These are phyloP conservation scores for Hypoxylon trugodes DNA, from an alignment of 495 filamentous ascomycete species.

Conservation along the genomic window DNA sequence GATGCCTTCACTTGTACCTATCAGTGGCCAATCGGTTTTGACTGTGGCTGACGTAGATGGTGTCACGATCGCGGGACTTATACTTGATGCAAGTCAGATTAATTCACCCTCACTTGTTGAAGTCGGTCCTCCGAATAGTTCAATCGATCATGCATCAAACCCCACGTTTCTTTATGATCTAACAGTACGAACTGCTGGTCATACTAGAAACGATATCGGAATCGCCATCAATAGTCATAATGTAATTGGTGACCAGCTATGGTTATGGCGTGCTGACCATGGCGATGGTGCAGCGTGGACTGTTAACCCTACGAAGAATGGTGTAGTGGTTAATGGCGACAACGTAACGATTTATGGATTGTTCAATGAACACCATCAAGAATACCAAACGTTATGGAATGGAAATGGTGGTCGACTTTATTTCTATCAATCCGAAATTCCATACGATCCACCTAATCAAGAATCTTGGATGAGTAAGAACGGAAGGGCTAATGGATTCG, in stretches of 20 bases:
- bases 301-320: conserved; percentile 42
- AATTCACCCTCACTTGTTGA: conserved; percentile 39
- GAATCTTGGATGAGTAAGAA: conserved; percentile 39
- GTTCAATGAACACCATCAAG: conserved; percentile 46
- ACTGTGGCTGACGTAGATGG: conserved; percentile 41
- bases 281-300: conserved; percentile 42
- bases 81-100: conserved; percentile 39
- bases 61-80: conserved; percentile 44
- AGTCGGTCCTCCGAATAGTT: conserved; percentile 35
- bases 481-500: conserved; percentile 39
- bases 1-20: conserved; percentile 41
- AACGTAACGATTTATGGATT: conserved; percentile 45
- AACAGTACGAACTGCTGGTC: conserved; percentile 41
- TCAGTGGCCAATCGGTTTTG: conserved; percentile 28
- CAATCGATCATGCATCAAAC: conserved; percentile 26
- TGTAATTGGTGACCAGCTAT: conserved; percentile 44
- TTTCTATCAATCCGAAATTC: conserved; percentile 47
- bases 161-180: conserved; percentile 46
- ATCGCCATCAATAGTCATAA: conserved; percentile 44
- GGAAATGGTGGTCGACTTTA: conserved; percentile 44
- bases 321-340: conserved; percentile 43
- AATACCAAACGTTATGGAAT: conserved; percentile 46
- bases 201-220: conserved; percentile 40
- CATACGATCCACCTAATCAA: conserved; percentile 45
- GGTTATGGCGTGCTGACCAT: conserved; percentile 47